A percentile compares a stretch with the other conserved stretches of the same genome.
These are phyloP conservation scores for Emmonsiellopsis sp. DNA, from an alignment of 2,329 filamentous ascomycete genomes.

Conservation along the genomic window DNA sequence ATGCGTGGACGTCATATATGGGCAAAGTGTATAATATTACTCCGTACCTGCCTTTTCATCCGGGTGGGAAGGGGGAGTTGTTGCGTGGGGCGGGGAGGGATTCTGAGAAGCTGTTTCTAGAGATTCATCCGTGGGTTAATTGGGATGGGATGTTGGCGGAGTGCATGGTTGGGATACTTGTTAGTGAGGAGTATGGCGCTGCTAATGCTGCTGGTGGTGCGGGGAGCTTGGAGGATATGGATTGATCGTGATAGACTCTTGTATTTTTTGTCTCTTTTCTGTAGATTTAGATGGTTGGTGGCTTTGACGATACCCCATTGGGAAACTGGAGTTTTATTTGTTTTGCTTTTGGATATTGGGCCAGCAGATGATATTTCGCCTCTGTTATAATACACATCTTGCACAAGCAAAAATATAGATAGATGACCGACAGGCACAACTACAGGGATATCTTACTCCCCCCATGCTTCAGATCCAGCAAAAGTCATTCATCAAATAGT, in stretches of 20 bases:
- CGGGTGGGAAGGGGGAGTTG: slow-evolving; percentile 60
- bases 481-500: neutral
- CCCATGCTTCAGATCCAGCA: neutral
- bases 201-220: neutral
- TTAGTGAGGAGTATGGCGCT: slow-evolving; percentile 42
- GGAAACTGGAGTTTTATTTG: neutral
- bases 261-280: neutral
- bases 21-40: slow-evolving; percentile 92
- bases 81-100: slow-evolving; percentile 59
- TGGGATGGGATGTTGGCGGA: slow-evolving; percentile 58
- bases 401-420: neutral
- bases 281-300: neutral
- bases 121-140: slow-evolving; percentile 60
- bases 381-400: neutral
- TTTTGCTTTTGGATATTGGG: neutral
- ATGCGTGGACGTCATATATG: slow-evolving; percentile 84
- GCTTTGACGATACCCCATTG: neutral
- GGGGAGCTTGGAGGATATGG: slow-evolving; percentile 49
- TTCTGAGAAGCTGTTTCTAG: slow-evolving; percentile 52
- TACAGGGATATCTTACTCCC: neutral
- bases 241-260: slow-evolving; percentile 31
- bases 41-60: slow-evolving; percentile 83
- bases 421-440: neutral
- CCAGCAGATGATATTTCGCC: too few species aligned
- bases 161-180: slow-evolving; percentile 54